A percentile compares a stretch with the other conserved stretches of the same genome.
Evolutionary conservation across 2,329 filamentous ascomycete genomes (phyloP).

Genomic region (Penicillium brasilianum): DNA sequence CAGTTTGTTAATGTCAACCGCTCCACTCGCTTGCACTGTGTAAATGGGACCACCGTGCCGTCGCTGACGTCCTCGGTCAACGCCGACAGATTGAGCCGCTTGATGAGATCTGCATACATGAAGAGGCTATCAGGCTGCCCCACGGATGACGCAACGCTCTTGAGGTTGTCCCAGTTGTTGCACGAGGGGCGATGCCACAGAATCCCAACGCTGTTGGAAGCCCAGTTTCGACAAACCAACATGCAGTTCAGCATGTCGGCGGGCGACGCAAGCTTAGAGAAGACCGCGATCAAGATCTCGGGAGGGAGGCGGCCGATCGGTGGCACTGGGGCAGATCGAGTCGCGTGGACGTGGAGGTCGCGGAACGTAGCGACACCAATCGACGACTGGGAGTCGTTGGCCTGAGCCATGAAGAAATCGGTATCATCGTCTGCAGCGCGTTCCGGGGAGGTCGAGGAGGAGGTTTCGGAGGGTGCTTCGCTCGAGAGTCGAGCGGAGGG

Average conservation of each 20-base stretch:
- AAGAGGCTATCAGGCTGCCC: conserved; percentile 77
- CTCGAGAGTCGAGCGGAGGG: conserved; percentile 44
- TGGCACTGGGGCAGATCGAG: conserved; percentile 40
- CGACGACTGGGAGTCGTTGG: conserved; percentile 91
- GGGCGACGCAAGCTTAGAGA: conserved; percentile 78
- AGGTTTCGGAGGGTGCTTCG: conserved; percentile 50
- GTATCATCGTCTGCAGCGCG: conserved; percentile 81
- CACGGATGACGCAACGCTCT: conserved; percentile 79
- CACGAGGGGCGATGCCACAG: conserved; percentile 95
- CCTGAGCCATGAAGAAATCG: conserved; percentile 82
- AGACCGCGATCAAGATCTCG: conserved; percentile 92
- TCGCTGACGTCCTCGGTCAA: conserved; percentile 80
- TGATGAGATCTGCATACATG: conserved; percentile 86
- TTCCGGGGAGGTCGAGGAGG: conserved; percentile 53
- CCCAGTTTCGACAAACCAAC: conserved; percentile 94
- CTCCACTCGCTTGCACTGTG: conserved; percentile 87
- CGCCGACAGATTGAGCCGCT: conserved; percentile 85
- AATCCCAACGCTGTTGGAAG: conserved; percentile 86
- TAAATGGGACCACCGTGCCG: conserved; percentile 81
- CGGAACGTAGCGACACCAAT: conserved; percentile 79
- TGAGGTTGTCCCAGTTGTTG: conserved; percentile 81
- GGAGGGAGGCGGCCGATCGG: conserved; percentile 86
- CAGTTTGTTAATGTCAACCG: conserved; percentile 92
- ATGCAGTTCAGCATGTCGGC: conserved; percentile 84
- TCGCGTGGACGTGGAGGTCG: conserved; percentile 71